phyloP scores from a whole-genome alignment of 75 land plant genomes.

The Cupressus sempervirens region DNA sequence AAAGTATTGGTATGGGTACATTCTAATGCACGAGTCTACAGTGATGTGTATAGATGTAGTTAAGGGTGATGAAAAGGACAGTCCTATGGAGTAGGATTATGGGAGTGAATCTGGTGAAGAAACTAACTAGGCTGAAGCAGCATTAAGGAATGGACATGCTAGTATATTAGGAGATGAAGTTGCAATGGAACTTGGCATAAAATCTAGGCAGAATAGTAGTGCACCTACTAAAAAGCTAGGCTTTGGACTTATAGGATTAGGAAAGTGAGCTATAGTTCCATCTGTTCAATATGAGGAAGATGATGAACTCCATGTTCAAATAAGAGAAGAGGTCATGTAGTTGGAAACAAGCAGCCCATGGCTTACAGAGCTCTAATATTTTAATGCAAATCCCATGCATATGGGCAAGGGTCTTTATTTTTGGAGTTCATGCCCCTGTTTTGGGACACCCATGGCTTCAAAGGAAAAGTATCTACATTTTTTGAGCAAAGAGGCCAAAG shows the following conservation, averaged over 20 bases:
- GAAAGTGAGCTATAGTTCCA: slow-evolving; percentile 79
- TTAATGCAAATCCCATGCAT: no score
- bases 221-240: slow-evolving; percentile 71
- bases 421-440: no score
- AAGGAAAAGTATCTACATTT: no score
- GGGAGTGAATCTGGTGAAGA: slow-evolving; percentile 12
- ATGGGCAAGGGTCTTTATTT: no score
- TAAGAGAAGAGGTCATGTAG: no score
- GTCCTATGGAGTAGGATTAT: slow-evolving; percentile 18
- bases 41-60: slow-evolving; percentile 17
- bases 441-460: no score
- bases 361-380: no score
- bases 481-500: no score
- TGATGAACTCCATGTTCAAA: no score
- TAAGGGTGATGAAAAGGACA: slow-evolving; percentile 12
- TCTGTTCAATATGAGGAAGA: slow-evolving; percentile 92
- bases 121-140: slow-evolving; percentile 28
- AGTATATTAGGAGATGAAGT: slow-evolving; percentile 25
- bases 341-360: no score
- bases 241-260: slow-evolving; percentile 90
- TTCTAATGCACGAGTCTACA: neutral
- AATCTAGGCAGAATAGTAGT: slow-evolving; percentile 39
- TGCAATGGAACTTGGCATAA: slow-evolving; percentile 21
- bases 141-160: slow-evolving; percentile 34
- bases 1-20: neutral